phyloP scores from a whole-genome alignment of 345 rosid species.

The Eucalyptus cloeziana region DNA sequence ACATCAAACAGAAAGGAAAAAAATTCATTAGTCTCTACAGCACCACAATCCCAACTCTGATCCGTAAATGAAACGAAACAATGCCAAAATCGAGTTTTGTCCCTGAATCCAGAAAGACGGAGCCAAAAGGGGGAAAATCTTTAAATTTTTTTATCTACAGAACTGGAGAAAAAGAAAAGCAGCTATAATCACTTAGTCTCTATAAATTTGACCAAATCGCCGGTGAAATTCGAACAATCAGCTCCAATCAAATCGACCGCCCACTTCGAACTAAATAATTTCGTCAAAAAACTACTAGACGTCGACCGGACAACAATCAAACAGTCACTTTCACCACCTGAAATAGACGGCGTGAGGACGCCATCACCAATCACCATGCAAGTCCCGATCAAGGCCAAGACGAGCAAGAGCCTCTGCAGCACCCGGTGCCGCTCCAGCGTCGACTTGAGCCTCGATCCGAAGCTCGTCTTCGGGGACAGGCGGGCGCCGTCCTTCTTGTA shows the following conservation, averaged over 20 bases:
- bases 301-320: not conserved
- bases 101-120: not conserved
- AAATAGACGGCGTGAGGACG: slow-evolving; percentile 58
- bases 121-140: not conserved
- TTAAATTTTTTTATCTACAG: not conserved
- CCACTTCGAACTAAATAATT: not conserved
- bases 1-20: not conserved
- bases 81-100: not conserved
- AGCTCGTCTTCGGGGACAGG: slow-evolving; percentile 19
- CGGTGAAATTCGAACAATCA: not conserved
- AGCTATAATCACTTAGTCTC: not conserved
- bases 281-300: not conserved
- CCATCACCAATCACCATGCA: slow-evolving; percentile 99
- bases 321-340: slow-evolving; percentile 28
- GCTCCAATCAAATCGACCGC: not conserved
- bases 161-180: not conserved
- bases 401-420: slow-evolving; percentile 65
- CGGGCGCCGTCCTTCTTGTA: slow-evolving; percentile 39
- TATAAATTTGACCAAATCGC: not conserved
- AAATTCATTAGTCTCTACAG: not conserved
- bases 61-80: not conserved
- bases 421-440: slow-evolving; percentile 55
- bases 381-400: slow-evolving; percentile 81
- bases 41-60: not conserved
- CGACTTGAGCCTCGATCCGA: slow-evolving; percentile 50